Conservation (phyloP, 306 rosid species). For the Gillenia trifoliata region DNA sequence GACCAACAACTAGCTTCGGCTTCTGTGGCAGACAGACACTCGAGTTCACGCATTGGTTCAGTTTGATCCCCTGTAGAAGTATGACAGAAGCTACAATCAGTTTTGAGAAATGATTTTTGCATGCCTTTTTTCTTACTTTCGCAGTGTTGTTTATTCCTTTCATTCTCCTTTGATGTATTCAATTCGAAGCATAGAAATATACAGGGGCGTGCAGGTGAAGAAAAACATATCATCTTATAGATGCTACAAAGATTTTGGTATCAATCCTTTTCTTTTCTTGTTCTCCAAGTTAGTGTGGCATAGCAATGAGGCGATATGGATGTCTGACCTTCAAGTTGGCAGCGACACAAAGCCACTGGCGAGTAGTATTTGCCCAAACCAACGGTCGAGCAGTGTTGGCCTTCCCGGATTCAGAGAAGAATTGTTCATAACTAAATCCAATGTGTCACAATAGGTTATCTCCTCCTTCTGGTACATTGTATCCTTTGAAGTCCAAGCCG, state of each 20-base stretch:
- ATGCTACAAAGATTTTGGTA: not conserved
- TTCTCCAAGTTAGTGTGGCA: not conserved
- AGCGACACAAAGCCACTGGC: slow-evolving; percentile 38
- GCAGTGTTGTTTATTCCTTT: too few species aligned
- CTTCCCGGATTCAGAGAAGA: slow-evolving; percentile 21
- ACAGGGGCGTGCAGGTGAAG: too few species aligned
- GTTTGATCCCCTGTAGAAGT: slow-evolving; percentile 25
- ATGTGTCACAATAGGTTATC: slow-evolving; percentile 37
- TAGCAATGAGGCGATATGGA: not conserved
- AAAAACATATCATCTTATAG: too few species aligned
- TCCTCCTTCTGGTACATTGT: slow-evolving; percentile 31
- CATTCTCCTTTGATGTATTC: too few species aligned
- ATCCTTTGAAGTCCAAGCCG: slow-evolving; percentile 25
- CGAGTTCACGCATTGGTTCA: slow-evolving; percentile 33
- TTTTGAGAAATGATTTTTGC: not conserved
- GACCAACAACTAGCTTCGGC: slow-evolving; percentile 45
- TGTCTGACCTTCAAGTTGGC: slow-evolving; percentile 26
- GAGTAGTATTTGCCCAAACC: slow-evolving; percentile 31
- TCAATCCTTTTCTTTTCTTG: not conserved
- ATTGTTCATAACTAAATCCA: slow-evolving; percentile 21
- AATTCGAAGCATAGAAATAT: too few species aligned
- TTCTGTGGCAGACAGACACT: slow-evolving; percentile 29
- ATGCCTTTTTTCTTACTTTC: not conserved
- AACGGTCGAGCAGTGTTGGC: slow-evolving; percentile 19
- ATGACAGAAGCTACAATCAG: not conserved